Base-by-base conservation (phyloP, 2,329 filamentous ascomycete genomes). In the Akanthomyces dipterigenus region DNA sequence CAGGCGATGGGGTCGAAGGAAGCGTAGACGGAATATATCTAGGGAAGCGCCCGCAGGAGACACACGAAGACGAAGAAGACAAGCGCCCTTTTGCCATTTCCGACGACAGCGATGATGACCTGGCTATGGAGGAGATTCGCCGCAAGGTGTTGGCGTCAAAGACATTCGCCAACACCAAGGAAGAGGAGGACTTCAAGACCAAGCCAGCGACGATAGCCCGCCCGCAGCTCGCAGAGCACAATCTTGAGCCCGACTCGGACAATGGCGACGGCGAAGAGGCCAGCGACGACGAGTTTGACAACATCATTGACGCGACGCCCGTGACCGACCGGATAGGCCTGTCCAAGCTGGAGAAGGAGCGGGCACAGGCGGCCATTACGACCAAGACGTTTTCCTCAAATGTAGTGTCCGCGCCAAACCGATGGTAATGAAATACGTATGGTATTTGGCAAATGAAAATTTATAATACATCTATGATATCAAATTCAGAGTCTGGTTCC, bases 131-230 rank as follows among this genome's bases (percentile, higher is more conserved):
- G 40, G 93, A 96, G 70, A 88, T 99, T 57, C 85, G 95, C 54
- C 86, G 89, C 60, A 90, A 91, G 67, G 91, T 98, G n/a, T 82
- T 99, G 2, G 89, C 88, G 7, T 96, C 93, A 7, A 97, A 93
- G 71, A 86, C 92, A 0, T 99, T 99, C 69, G 78, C 88, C 46
- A 74, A 76, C 61, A 68, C 71, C 6, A 67, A 69, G 40, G 62
- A 76, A 50, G 68, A 70, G 55, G 70, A 73, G 11, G 73, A 58
- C 46, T 48, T 75, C 49, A 77, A 82, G 64, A 87, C 87, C 66
- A 81, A 82, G 62, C 85, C 83, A 0, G 82, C 87, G 67, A 84
- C 80, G n/a, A 87, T 91, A 63, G 73, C 84, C 9, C 79, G 82
- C 40, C 84, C 85, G 1, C 80, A 68, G 28, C 72, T 80, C 60